Conservation (phyloP, 495 filamentous ascomycete genomes). For the Aspergillus taichungensis region DNA sequence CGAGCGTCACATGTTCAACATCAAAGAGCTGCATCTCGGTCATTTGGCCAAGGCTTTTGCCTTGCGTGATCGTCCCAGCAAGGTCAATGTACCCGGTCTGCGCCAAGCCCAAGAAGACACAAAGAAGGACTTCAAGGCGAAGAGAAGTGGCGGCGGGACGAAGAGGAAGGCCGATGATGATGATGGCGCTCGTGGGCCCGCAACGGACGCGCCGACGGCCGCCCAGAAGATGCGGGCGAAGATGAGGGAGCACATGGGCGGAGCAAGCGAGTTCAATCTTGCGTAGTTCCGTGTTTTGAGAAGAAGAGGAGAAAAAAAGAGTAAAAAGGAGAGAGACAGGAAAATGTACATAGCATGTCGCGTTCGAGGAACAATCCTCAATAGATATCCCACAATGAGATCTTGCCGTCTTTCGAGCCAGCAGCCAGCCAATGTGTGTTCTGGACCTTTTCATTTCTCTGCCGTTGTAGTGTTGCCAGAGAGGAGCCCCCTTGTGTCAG, state of each 20-base stretch:
- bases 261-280: constrained; percentile 81
- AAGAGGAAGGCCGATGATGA: constrained; percentile 34
- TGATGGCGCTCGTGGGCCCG: constrained; percentile 22
- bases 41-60: constrained; percentile 92
- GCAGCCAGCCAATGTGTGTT: constrained; percentile 80
- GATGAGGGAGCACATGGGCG: constrained; percentile 67
- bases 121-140: constrained; percentile 42
- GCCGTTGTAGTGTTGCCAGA: constrained; percentile 48
- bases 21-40: constrained; percentile 79
- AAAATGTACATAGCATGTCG: constrained; percentile 14
- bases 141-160: constrained; percentile 19
- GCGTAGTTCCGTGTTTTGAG: constrained; percentile 40
- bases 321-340: too few relatives aligned
- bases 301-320: too few relatives aligned
- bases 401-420: constrained; percentile 91
- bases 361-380: constrained; percentile 31
- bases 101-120: constrained; percentile 33
- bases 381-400: constrained; percentile 94
- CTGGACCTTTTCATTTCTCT: constrained; percentile 55
- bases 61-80: constrained; percentile 76
- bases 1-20: constrained; percentile 79
- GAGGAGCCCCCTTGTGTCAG: constrained; percentile 12
- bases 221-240: constrained; percentile 69
- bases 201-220: constrained; percentile 50
- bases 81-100: constrained; percentile 67